Evolutionary conservation across 495 filamentous ascomycete genomes (phyloP).

Genomic region (Xylaria castorea): DNA sequence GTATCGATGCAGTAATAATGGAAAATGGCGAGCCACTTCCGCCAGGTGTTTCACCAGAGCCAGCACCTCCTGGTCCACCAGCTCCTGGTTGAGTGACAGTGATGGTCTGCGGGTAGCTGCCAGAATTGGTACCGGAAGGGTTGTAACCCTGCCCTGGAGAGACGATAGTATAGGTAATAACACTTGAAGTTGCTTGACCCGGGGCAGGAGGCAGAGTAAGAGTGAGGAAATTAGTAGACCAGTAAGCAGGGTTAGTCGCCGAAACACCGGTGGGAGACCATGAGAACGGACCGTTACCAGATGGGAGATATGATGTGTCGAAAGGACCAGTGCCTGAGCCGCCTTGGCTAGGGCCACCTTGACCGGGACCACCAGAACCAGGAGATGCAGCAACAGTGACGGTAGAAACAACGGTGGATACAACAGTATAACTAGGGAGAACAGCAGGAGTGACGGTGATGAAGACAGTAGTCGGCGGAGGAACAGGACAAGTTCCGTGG

Average conservation of each 20-base stretch:
- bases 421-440: slow-evolving; percentile 30
- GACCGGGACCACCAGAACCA: slow-evolving; percentile 33
- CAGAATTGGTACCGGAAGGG: slow-evolving; percentile 9
- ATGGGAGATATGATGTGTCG: slow-evolving; percentile 23
- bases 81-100: slow-evolving; percentile 20
- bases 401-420: slow-evolving; percentile 42
- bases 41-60: not conserved
- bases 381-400: slow-evolving; percentile 33
- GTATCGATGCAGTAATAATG: not conserved
- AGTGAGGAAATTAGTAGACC: slow-evolving; percentile 41
- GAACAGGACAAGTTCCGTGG: slow-evolving; percentile 35
- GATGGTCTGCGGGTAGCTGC: slow-evolving; percentile 17
- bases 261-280: slow-evolving; percentile 36
- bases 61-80: slow-evolving; percentile 19
- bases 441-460: slow-evolving; percentile 41
- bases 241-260: slow-evolving; percentile 29
- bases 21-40: not conserved
- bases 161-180: slow-evolving; percentile 40
- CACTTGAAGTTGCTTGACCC: slow-evolving; percentile 26
- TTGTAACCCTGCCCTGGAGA: slow-evolving; percentile 22
- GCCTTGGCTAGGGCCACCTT: slow-evolving; percentile 30
- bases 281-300: slow-evolving; percentile 27
- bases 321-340: slow-evolving; percentile 15
- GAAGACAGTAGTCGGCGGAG: slow-evolving; percentile 44
- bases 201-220: slow-evolving; percentile 38